Evolutionary conservation across 345 rosid species (phyloP), one percentile per base, ranked within the genome.

Genomic region (Orychophragmus violaceus): DNA sequence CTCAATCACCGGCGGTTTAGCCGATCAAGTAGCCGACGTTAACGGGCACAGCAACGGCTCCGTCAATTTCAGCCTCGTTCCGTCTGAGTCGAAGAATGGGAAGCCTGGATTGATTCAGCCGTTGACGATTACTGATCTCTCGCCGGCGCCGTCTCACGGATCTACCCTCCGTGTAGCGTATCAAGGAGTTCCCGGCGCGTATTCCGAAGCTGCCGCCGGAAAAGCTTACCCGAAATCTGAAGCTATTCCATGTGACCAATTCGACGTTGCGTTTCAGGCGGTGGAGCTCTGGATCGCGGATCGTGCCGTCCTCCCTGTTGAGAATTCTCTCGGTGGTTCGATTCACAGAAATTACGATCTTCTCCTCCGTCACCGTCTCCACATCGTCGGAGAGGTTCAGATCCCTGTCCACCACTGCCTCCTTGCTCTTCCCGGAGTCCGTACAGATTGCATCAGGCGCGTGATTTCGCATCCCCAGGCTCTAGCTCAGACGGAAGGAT

Each of bases 201-300:
- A 93, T 45, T 90, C 97, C 0, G 97, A 93, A 70, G 94, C 97
- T 0, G 98, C 98, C 0, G 96, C 98, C 1, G 97, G 94, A 3
- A 93, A 89, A 76, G 97, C 98, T 11, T 93, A 90, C 64, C 92
- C 96, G 0, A 81, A 85, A 14, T 93, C 97, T 23, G 94, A 93
- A 68, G 97, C 98, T 4, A 88, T 88, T 23, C 98, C 98, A 4
- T 93, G 98, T 42, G 98, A 93, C 30, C 98, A 93, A 69, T 93
- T 93, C 41, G 98, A 93, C 57, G 96, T 86, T 8, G 97, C 96
- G 22, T 74, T 74, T 60, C 77, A 74, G 50, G 91, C 98, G 3
- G 98, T 93, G 1, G 97, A 93, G 90, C 96, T 86, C n/a, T 93
- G 98, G 98, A 82, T 93, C 23, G 94, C 97, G 6, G 98, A 93